Evolutionary conservation across 371 early-diverging fungal species (phyloP), one percentile per base, ranked within the genome.

Genomic region (Rhizopus stolonifer): DNA sequence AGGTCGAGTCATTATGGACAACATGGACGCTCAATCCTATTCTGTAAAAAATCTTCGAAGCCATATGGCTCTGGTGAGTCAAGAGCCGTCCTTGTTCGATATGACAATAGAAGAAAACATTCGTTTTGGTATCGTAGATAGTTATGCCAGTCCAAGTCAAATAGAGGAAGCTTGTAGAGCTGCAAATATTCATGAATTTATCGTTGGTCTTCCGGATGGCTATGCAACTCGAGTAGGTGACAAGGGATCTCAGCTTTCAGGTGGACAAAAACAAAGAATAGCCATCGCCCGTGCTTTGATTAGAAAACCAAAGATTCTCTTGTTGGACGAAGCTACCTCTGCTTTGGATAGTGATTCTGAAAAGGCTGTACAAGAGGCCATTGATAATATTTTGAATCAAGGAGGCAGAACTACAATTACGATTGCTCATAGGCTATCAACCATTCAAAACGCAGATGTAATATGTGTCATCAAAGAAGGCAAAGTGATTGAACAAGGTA

Each of bases 241-340:
- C 43, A 83, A 81, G 64, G 91, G 90, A 1, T 79, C 81, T 14
- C 82, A 82, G 54, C 61, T 88, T 9, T 81, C 82, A 53, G 89
- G 89, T 43, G 89, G 91, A 14, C 82, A 82, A 65, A 83, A 83
- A 56, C 89, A 89, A 65, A 79, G 89, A 52, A 80, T 88, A 64
- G 74, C 82, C 6, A 77, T 88, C 60, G 84, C 89, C 3, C 77
- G 91, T 52, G 85, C 84, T 0, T 22, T 85, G 49, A 82, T 98
- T 57, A 84, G 89, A 36, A 85, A 95, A 50, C 95, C 95, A n/a
- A 81, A 73, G 46, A 82, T 98, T n/a, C 67, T 98, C 33, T 67
- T 98, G 21, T 69, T 98, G 25, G 99, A 99, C 65, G 99, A 99
- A 64, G 95, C 99, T 0, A 98, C 99, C 2, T 88, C 91, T 7